Conservation (phyloP, 352 stramenopile genomes). For the Thraustochytrium sp. region DNA sequence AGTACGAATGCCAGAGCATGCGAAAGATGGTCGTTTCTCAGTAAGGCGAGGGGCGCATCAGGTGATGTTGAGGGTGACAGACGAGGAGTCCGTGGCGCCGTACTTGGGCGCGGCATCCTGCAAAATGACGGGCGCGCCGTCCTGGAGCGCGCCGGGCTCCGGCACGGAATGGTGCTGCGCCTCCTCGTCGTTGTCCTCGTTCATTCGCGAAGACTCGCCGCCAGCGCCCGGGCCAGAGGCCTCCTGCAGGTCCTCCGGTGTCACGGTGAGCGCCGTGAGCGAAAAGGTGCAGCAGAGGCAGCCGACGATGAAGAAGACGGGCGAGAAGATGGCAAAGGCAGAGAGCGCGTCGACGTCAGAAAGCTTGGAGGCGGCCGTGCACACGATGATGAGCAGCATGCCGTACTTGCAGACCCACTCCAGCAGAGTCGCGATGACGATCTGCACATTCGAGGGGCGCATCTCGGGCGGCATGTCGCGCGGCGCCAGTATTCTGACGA, state of each 20-base stretch:
- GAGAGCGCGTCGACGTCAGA: conserved; percentile 23
- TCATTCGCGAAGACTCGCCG: not conserved
- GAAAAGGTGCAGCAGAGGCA: conserved; percentile 26
- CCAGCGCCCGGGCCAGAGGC: not conserved
- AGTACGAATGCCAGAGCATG: not conserved
- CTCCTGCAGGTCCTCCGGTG: not conserved
- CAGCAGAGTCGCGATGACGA: not conserved
- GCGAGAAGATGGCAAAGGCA: conserved; percentile 40
- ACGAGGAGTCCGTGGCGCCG: not conserved
- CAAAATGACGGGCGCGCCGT: not conserved
- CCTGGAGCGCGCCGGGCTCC: not conserved
- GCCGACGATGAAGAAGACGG: conserved; percentile 28
- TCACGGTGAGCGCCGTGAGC: conserved; percentile 3
- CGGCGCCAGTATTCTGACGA: too few species aligned
- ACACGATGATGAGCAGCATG: conserved; percentile 15
- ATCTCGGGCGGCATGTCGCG: too few species aligned
- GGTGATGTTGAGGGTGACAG: conserved; percentile 6
- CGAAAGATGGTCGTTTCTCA: not conserved
- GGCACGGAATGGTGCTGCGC: not conserved
- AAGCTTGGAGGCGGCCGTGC: not conserved
- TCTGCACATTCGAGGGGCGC: too few species aligned
- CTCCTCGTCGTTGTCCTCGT: not conserved
- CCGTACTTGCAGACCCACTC: conserved; percentile 25
- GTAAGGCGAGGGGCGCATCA: too few species aligned
- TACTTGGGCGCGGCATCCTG: not conserved